These are phyloP conservation scores for Alnus rubra DNA, from an alignment of 306 rosid genomes.

Conservation along the genomic window DNA sequence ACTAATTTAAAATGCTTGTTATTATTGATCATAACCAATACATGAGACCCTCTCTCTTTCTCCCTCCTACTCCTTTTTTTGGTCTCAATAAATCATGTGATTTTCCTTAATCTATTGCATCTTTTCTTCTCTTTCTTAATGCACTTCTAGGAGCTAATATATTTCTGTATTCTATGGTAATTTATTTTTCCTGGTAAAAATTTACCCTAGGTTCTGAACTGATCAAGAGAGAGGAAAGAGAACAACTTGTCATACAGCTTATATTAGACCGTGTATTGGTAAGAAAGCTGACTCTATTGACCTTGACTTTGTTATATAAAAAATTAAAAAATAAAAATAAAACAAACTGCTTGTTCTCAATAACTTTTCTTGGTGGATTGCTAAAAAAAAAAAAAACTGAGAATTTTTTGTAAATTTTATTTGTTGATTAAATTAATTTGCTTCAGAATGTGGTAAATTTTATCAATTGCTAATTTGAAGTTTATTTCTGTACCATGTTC, in stretches of 20 bases:
- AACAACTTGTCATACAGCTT: constrained; percentile 81
- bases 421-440: neutral
- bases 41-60: too few species aligned
- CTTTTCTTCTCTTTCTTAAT: constrained; percentile 9
- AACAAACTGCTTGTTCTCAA: neutral
- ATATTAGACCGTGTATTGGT: constrained; percentile 74
- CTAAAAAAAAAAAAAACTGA: neutral
- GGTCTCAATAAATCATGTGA: neutral
- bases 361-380: neutral
- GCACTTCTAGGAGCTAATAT: constrained; percentile 21
- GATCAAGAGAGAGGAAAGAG: constrained; percentile 79
- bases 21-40: neutral
- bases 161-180: constrained; percentile 4
- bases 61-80: neutral
- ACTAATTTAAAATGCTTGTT: neutral
- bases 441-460: neutral
- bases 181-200: constrained; percentile 30
- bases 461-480: neutral
- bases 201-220: constrained; percentile 62
- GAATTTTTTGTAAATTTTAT: neutral
- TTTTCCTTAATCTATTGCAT: constrained; percentile 8
- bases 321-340: neutral
- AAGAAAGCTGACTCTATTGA: constrained; percentile 23
- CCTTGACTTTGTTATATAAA: constrained; percentile 14
- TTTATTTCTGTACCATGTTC: neutral